Evolutionary conservation across 352 stramenopile genomes (phyloP), one percentile per base, ranked within the genome.

Genomic region (Phytophthora citrophthora): DNA sequence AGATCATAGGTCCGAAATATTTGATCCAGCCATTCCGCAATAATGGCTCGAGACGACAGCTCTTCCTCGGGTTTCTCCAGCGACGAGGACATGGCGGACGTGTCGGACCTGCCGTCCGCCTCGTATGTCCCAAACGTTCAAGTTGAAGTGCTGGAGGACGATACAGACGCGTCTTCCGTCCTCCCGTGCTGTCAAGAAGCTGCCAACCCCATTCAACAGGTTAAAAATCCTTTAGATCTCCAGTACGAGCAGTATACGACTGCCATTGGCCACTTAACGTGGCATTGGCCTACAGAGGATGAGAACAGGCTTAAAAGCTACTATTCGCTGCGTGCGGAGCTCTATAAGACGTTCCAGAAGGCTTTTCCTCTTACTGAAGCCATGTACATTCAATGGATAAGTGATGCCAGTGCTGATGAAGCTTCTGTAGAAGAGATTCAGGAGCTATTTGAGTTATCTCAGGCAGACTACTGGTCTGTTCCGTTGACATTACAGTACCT

Each of bases 341-440:
- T 91, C 1, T 89, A 76, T 41, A 46, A 38, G 5, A 53, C 51
- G 34, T 92, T 92, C 62, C 81, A 88, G n/a, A 36, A 23, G 32
- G 71, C 53, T 2, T 90, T 87, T 46, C 83, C 83, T 10, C 60
- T 93, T 7, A 88, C 76, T 13, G 68, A 78, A 15, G 71, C 79
- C 46, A 76, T 91, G 68, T 88, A 87, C 51, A 24, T 41, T 23
- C 72, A 91, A 49, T 93, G 74, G 76, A 73, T 89, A 15, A 54
- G 41, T 32, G 78, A 87, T 41, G 52, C 62, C 1, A 24, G n/a
- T 15, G 55, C 52, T 15, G 40, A 15, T 49, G 59, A 46, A n/a
- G 43, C 44, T 34, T 23, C 34, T 2, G 2, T 15, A 3, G 52
- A 72, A 0, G 41, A 62, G 0, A 27, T 72, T 5, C 50, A 75